A percentile compares a stretch with the other conserved stretches of the same genome.
Conservation (phyloP, 2,329 filamentous ascomycete species). For the Aureobasidium sp. region DNA sequence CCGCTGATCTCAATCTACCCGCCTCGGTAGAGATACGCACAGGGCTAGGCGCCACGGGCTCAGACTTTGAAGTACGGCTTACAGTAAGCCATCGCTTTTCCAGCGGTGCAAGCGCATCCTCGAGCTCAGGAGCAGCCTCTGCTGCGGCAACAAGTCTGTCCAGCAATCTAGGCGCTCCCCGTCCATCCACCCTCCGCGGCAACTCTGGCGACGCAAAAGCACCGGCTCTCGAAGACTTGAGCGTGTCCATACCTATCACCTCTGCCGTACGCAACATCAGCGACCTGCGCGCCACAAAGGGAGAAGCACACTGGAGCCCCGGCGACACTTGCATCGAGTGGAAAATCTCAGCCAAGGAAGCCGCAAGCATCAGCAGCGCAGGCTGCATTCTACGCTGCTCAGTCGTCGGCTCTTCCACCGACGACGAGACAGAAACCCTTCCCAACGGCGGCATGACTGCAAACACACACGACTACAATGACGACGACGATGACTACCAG, state of each 20-base stretch:
- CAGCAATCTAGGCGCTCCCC: not conserved
- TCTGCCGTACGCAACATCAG: slow-evolving; percentile 63
- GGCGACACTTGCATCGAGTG: slow-evolving; percentile 71
- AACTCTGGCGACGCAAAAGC: slow-evolving; percentile 21
- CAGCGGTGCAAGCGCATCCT: slow-evolving; percentile 22
- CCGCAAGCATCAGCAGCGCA: slow-evolving; percentile 41
- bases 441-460: slow-evolving; percentile 33
- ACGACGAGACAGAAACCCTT: slow-evolving; percentile 35
- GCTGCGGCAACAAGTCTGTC: slow-evolving; percentile 16
- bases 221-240: slow-evolving; percentile 62
- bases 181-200: slow-evolving; percentile 13
- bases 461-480: slow-evolving; percentile 36
- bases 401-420: slow-evolving; percentile 59
- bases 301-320: slow-evolving; percentile 75
- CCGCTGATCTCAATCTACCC: slow-evolving; percentile 67
- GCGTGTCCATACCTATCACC: slow-evolving; percentile 72
- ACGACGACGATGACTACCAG: slow-evolving; percentile 21
- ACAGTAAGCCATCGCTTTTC: slow-evolving; percentile 51
- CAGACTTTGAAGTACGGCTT: slow-evolving; percentile 83
- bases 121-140: not conserved
- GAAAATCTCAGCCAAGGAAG: slow-evolving; percentile 72
- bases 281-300: slow-evolving; percentile 72
- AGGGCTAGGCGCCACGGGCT: slow-evolving; percentile 63
- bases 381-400: slow-evolving; percentile 65
- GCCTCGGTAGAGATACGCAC: slow-evolving; percentile 77